These are phyloP conservation scores for Physaria fendleri DNA, from an alignment of 345 rosid species.

Conservation along the genomic window DNA sequence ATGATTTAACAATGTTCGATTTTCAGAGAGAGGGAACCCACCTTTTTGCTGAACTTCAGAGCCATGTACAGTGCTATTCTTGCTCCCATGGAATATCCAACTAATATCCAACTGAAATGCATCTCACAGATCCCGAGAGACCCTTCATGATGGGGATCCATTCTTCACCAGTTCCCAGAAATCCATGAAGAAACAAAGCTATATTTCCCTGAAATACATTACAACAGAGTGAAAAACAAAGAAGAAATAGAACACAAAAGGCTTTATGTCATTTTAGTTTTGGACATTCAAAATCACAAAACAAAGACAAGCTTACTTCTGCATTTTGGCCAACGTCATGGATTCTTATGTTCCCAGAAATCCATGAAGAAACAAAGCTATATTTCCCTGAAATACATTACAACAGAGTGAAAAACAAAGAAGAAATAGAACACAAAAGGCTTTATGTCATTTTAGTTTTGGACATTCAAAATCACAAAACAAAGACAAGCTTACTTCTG, in stretches of 20 bases:
- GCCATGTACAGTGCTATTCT: slow-evolving; percentile 86
- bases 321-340: slow-evolving; percentile 44
- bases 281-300: slow-evolving; percentile 4
- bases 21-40: slow-evolving; percentile 16
- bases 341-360: slow-evolving; percentile 42
- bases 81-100: slow-evolving; percentile 94
- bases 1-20: slow-evolving; percentile 2
- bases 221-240: neutral
- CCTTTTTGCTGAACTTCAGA: slow-evolving; percentile 53
- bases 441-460: too few relatives aligned
- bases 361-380: slow-evolving; percentile 42
- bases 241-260: neutral
- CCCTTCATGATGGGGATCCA: slow-evolving; percentile 86
- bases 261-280: neutral
- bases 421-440: too few relatives aligned
- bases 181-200: slow-evolving; percentile 74
- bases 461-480: too few relatives aligned
- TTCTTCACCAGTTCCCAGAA: slow-evolving; percentile 86
- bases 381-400: slow-evolving; percentile 42
- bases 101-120: slow-evolving; percentile 78
- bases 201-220: slow-evolving; percentile 45
- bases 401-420: too few relatives aligned
- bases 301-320: slow-evolving; percentile 38
- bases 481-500: slow-evolving; percentile 38
- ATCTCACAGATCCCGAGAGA: slow-evolving; percentile 64